phyloP scores from a whole-genome alignment of 805 yeast genomes.

The Zygosaccharomyces pseudorouxii region DNA sequence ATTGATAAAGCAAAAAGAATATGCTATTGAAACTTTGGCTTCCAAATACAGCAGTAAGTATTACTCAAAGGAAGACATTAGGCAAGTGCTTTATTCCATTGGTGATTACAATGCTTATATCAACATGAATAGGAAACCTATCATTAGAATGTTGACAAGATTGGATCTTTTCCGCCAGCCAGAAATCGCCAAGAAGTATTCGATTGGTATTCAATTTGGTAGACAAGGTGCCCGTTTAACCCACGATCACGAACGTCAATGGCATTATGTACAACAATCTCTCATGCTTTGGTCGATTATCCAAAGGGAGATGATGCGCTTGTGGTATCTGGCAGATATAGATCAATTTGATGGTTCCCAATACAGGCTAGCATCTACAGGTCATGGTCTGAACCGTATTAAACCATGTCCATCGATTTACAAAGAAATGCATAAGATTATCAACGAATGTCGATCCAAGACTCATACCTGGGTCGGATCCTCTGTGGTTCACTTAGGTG shows the following conservation, averaged over 20 bases:
- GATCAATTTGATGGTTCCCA: slow-evolving; percentile 55
- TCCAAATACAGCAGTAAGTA: slow-evolving; percentile 42
- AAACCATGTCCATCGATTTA: slow-evolving; percentile 67
- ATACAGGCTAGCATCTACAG: slow-evolving; percentile 64
- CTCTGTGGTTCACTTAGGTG: slow-evolving; percentile 75
- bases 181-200: slow-evolving; percentile 39
- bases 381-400: slow-evolving; percentile 76
- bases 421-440: slow-evolving; percentile 65
- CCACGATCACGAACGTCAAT: slow-evolving; percentile 70
- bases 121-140: slow-evolving; percentile 64
- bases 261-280: slow-evolving; percentile 70
- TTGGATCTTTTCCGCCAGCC: slow-evolving; percentile 45
- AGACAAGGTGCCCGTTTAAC: slow-evolving; percentile 65
- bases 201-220: slow-evolving; percentile 63
- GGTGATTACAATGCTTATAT: slow-evolving; percentile 76
- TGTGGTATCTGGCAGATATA: slow-evolving; percentile 74
- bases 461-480: slow-evolving; percentile 76
- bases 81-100: slow-evolving; percentile 68
- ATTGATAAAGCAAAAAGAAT: slow-evolving; percentile 61
- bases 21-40: slow-evolving; percentile 60
- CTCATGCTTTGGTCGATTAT: slow-evolving; percentile 70
- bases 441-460: slow-evolving; percentile 57
- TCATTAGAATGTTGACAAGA: slow-evolving; percentile 54
- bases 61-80: slow-evolving; percentile 54
- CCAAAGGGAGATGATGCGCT: slow-evolving; percentile 69